phyloP scores from a whole-genome alignment of 306 rosid genomes.

The Notholithocarpus densiflorus region DNA sequence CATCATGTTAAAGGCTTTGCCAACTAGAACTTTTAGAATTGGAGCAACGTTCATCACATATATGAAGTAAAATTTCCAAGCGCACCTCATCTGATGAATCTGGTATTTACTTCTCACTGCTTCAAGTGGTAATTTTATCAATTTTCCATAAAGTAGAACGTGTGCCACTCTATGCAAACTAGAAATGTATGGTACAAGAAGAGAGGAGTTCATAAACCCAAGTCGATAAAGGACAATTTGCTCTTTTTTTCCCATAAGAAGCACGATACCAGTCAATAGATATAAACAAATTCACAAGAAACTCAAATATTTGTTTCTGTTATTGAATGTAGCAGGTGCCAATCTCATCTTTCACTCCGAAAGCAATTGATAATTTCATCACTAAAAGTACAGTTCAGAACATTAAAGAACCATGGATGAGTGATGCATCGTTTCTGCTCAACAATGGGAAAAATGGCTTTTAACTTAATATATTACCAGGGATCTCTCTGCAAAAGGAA shows the following conservation, averaged over 20 bases:
- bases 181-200: neutral
- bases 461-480: slow-evolving; percentile 5
- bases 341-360: neutral
- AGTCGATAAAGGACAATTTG: neutral
- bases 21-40: neutral
- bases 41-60: neutral
- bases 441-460: slow-evolving; percentile 4
- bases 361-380: neutral
- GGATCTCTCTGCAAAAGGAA: slow-evolving; percentile 6
- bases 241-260: neutral
- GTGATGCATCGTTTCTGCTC: slow-evolving; percentile 19
- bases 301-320: neutral
- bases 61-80: neutral
- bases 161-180: neutral
- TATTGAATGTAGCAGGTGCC: neutral
- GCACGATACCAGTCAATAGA: neutral
- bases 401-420: neutral
- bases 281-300: neutral
- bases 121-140: neutral
- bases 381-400: neutral
- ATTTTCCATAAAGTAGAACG: neutral
- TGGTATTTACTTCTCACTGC: neutral
- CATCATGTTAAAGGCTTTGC: too few species aligned
- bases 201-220: neutral
- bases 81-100: neutral